These are phyloP conservation scores for Rutstroemia sydowiana DNA, from an alignment of 2,329 filamentous ascomycete species.

Conservation along the genomic window DNA sequence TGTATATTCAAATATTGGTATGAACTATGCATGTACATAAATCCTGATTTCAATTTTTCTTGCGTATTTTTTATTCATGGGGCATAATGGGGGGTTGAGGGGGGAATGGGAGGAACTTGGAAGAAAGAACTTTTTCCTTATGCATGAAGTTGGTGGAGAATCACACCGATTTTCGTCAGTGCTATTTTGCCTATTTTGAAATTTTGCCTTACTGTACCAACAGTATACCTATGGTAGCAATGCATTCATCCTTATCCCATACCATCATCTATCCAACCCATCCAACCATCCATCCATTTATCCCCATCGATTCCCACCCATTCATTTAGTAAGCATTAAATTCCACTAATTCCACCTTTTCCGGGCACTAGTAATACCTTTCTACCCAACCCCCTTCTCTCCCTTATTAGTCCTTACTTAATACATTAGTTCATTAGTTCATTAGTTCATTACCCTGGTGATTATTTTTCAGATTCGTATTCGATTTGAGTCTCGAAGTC, in stretches of 20 bases:
- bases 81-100: neutral
- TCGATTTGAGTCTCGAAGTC: neutral
- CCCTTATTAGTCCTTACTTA: too few relatives aligned
- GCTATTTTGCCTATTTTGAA: neutral
- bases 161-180: constrained; percentile 1
- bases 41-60: neutral
- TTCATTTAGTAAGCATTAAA: too few relatives aligned
- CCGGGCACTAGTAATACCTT: too few relatives aligned
- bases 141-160: constrained; percentile 7
- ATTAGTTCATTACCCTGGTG: neutral
- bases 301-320: neutral
- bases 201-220: neutral
- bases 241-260: too few relatives aligned
- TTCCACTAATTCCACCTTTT: too few relatives aligned
- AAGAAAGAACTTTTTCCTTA: constrained; percentile 5
- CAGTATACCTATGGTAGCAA: neutral
- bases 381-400: neutral
- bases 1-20: too few relatives aligned
- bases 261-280: neutral
- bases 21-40: too few relatives aligned
- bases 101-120: too few relatives aligned
- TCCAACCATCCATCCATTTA: neutral
- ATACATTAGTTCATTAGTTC: neutral
- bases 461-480: neutral
- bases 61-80: too few relatives aligned